Base-by-base conservation (phyloP, 148 eudicot species). In the Silene conica region DNA sequence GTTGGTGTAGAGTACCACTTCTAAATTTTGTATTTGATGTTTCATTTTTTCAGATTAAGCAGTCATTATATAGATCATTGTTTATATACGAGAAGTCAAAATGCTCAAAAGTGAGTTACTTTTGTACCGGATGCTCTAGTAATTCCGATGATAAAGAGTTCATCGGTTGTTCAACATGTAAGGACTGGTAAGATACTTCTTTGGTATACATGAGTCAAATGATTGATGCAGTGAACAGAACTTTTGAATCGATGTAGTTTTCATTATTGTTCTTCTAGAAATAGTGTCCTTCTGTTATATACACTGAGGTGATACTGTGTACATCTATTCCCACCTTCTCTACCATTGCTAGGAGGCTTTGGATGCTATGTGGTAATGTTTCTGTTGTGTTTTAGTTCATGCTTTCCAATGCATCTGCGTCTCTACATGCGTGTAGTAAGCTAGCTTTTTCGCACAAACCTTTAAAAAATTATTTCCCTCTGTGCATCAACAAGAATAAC, bases 101-200 rank as follows among this genome's bases (percentile, higher is more conserved):
- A 77, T 79, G 86, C 71, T 77, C 76, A 76, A 83, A 88, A 80
- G 85, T 78, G 76, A 79, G 80, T 69, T 80, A 72, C 50, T 85
- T 86, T 72, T 92, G 96, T 82, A 72, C 80, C 34, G 84, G 83
- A 70, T 95, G 96, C 86, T 82, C 80, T 76, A 70, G 50, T 60
- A 77, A 73, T 76, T 76, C 81, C 74, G 87, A 92, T 28, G 88
- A 89, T 79, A 81, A 84, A 76, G 85, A 83, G 67, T 81, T 80
- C 64, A 75, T 83, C 11, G 85, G 90, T 55, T 95, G 99, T 82
- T 90, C 89, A 74, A 72, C 85, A 70, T 95, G 99, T 81, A 87
- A 82, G 71, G 92, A 89, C 80, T 78, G 99, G 99, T 92, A 89
- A 83, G 85, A 71, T 83, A 75, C 78, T 82, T 64, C 71, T 34